Conservation (phyloP, 1,284 basidiomycete genomes). For the Takashimella tepidaria region DNA sequence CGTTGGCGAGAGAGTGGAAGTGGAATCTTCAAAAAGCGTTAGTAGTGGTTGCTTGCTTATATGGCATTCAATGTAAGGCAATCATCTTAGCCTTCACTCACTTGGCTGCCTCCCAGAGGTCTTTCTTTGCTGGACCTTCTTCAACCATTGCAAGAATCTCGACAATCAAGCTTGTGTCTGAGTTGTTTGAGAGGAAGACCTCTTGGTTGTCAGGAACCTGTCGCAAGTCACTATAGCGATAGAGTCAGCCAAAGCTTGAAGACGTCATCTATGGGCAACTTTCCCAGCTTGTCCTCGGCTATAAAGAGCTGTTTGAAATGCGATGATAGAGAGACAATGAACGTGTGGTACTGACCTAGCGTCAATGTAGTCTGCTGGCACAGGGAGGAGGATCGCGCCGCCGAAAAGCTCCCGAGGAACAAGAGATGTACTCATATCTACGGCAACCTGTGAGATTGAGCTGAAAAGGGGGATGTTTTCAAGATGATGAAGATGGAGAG, state of each 20-base stretch:
- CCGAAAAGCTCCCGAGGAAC: slow-evolving; percentile 47
- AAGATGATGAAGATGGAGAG: too few species aligned
- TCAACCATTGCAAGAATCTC: slow-evolving; percentile 78
- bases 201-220: slow-evolving; percentile 98
- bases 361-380: slow-evolving; percentile 65
- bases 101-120: slow-evolving; percentile 61
- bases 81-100: too few species aligned
- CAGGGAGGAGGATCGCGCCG: slow-evolving; percentile 68
- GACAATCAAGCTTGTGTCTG: slow-evolving; percentile 71
- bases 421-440: too few species aligned
- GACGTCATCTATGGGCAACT: too few species aligned
- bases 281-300: too few species aligned
- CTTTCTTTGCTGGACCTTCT: slow-evolving; percentile 47
- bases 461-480: too few species aligned
- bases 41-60: neutral
- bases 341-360: slow-evolving; percentile 75
- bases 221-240: slow-evolving; percentile 74
- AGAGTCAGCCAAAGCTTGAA: too few species aligned
- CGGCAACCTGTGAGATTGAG: too few species aligned
- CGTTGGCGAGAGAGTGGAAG: slow-evolving; percentile 85
- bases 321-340: too few species aligned
- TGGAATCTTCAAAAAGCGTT: slow-evolving; percentile 65
- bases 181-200: slow-evolving; percentile 72
- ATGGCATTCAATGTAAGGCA: too few species aligned
- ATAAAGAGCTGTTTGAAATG: too few species aligned